Evolutionary conservation across 2,329 filamentous ascomycete genomes (phyloP).

Genomic region (Alternaria arbusti): DNA sequence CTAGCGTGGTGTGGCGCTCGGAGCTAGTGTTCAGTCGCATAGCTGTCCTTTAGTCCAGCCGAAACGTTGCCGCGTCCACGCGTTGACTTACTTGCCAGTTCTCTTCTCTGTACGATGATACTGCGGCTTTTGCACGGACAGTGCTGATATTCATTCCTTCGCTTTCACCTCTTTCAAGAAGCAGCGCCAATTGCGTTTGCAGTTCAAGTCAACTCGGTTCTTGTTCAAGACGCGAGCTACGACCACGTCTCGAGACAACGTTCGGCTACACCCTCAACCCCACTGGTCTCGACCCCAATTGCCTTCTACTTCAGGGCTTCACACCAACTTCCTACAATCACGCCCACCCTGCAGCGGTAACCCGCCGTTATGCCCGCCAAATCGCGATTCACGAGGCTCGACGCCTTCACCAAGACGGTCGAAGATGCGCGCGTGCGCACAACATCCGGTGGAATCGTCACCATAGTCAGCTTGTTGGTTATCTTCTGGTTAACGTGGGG

Average conservation of each 20-base stretch:
- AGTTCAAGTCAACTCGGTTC: slow-evolving; percentile 7
- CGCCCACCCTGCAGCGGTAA: slow-evolving; percentile 18
- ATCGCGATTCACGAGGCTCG: slow-evolving; percentile 93
- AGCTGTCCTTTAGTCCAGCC: slow-evolving; percentile 43
- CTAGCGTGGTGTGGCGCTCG: slow-evolving; percentile 21
- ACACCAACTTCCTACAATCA: not conserved
- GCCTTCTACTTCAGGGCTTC: slow-evolving; percentile 4
- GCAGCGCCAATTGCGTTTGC: slow-evolving; percentile 21
- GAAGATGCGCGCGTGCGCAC: slow-evolving; percentile 97
- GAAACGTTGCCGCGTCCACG: slow-evolving; percentile 30
- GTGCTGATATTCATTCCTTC: slow-evolving; percentile 32
- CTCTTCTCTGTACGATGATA: slow-evolving; percentile 33
- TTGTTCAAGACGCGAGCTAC: slow-evolving; percentile 7
- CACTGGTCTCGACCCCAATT: slow-evolving; percentile 18
- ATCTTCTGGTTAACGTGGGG: slow-evolving; percentile 90
- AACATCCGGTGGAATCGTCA: slow-evolving; percentile 93
- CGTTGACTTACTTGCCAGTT: slow-evolving; percentile 22
- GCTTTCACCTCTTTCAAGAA: not conserved
- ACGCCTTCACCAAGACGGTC: slow-evolving; percentile 99
- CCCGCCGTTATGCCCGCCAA: slow-evolving; percentile 75
- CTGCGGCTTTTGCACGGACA: slow-evolving; percentile 26
- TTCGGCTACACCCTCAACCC: slow-evolving; percentile 14
- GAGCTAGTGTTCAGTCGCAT: slow-evolving; percentile 31
- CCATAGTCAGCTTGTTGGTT: slow-evolving; percentile 85
- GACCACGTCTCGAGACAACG: slow-evolving; percentile 10